Evolutionary conservation across 495 filamentous ascomycete species (phyloP).

Genomic region (Filosporella fistucella): DNA sequence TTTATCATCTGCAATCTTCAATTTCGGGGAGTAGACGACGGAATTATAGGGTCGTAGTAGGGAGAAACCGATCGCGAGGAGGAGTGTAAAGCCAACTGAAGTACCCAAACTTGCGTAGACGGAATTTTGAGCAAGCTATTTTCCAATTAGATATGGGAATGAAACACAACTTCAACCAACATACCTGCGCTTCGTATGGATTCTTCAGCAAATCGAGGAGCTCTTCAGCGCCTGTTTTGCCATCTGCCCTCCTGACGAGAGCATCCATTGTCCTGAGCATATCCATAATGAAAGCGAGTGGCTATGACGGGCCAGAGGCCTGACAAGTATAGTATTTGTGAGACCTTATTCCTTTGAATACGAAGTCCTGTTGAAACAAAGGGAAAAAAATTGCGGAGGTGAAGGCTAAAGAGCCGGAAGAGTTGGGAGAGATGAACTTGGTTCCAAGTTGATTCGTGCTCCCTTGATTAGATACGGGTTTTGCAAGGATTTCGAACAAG

Average conservation of each 20-base stretch:
- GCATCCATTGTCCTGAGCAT: background rate
- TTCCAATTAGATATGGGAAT: constrained; percentile 11
- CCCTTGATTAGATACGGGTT: constrained; percentile 8
- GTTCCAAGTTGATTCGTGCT: background rate
- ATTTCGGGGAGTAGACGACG: constrained; percentile 89
- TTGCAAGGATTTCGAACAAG: too few species aligned
- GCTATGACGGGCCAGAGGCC: constrained; percentile 25
- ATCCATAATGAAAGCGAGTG: constrained; percentile 20
- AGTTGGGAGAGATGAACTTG: too few species aligned
- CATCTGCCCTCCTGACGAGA: constrained; percentile 7
- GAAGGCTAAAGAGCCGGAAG: background rate
- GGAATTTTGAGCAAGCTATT: constrained; percentile 44
- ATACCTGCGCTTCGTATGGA: constrained; percentile 43
- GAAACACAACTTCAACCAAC: too few species aligned
- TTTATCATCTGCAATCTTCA: constrained; percentile 88
- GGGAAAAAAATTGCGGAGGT: background rate
- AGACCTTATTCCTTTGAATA: background rate
- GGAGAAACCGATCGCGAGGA: constrained; percentile 78
- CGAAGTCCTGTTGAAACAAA: background rate
- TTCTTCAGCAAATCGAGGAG: constrained; percentile 36
- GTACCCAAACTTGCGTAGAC: constrained; percentile 78
- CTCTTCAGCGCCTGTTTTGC: constrained; percentile 16
- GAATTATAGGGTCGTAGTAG: constrained; percentile 85
- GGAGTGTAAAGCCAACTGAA: constrained; percentile 66
- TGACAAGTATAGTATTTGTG: constrained; percentile 2